Percentiles rank a stretch among this genome's conserved stretches.
Evolutionary conservation across 495 filamentous ascomycete genomes (phyloP).

Genomic region (Rusavskia elegans): DNA sequence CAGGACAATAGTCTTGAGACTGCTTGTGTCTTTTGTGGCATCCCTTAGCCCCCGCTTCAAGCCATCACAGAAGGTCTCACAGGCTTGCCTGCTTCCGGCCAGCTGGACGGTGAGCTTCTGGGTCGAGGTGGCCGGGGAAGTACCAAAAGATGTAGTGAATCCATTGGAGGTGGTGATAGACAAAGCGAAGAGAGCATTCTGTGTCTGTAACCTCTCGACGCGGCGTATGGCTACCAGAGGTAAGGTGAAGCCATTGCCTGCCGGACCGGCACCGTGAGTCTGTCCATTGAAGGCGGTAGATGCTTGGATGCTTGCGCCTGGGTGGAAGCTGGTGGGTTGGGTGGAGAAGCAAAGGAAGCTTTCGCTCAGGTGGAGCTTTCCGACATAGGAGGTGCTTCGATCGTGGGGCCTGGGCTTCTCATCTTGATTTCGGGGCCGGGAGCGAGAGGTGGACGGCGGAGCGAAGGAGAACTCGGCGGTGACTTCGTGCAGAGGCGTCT

Average conservation of each 20-base stretch:
- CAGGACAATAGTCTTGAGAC: slow-evolving; percentile 55
- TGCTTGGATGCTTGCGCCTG: slow-evolving; percentile 53
- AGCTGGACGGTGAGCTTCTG: slow-evolving; percentile 84
- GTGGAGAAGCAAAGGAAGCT: slow-evolving; percentile 92
- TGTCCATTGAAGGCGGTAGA: slow-evolving; percentile 73
- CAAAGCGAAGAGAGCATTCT: slow-evolving; percentile 80
- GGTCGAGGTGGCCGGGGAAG: slow-evolving; percentile 39
- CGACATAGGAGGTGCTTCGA: slow-evolving; percentile 73
- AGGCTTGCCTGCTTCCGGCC: slow-evolving; percentile 70
- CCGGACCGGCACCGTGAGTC: slow-evolving; percentile 80
- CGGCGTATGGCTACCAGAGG: slow-evolving; percentile 80
- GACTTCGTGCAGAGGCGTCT: slow-evolving; percentile 87
- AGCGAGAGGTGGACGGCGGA: slow-evolving; percentile 31
- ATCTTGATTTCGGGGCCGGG: slow-evolving; percentile 25
- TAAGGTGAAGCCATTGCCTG: slow-evolving; percentile 92
- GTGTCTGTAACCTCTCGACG: slow-evolving; percentile 82
- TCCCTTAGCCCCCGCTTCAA: slow-evolving; percentile 77
- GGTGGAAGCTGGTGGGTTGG: slow-evolving; percentile 73
- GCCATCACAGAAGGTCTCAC: slow-evolving; percentile 90
- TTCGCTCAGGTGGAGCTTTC: slow-evolving; percentile 85
- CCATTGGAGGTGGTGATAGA: slow-evolving; percentile 96
- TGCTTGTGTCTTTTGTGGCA: slow-evolving; percentile 72
- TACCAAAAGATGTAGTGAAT: slow-evolving; percentile 23
- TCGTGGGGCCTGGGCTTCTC: slow-evolving; percentile 44
- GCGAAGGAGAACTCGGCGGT: slow-evolving; percentile 84